Evolutionary conservation across 2,329 filamentous ascomycete species (phyloP).

Genomic region (Curvularia spicifera): DNA sequence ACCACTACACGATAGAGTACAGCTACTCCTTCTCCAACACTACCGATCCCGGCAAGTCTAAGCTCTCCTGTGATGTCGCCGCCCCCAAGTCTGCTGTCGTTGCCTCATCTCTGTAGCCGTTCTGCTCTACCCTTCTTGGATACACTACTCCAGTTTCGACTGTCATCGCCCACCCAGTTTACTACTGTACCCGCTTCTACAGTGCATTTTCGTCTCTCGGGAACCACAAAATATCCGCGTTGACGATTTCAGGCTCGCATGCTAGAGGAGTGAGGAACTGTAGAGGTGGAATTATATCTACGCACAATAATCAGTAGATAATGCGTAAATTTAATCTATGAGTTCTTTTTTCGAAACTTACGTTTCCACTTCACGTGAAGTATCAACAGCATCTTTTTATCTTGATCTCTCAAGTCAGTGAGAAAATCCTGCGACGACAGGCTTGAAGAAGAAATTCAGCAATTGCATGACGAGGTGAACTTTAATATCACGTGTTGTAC

Average conservation of each 20-base stretch:
- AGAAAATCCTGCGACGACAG: too few species aligned
- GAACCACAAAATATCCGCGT: background rate
- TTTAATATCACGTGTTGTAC: background rate
- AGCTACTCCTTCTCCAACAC: slow-evolving; percentile 1
- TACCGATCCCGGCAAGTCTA: background rate
- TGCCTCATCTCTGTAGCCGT: slow-evolving; percentile 3
- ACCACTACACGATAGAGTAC: slow-evolving; percentile 6
- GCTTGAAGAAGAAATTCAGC: too few species aligned
- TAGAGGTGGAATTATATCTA: background rate
- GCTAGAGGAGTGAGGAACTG: background rate
- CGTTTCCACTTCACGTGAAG: too few species aligned
- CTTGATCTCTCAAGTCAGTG: too few species aligned
- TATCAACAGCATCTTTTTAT: too few species aligned
- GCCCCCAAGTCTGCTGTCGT: background rate
- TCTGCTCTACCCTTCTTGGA: slow-evolving; percentile 3
- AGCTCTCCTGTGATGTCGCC: slow-evolving; percentile 1
- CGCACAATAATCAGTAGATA: background rate
- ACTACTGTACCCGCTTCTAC: background rate
- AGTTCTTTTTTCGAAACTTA: background rate
- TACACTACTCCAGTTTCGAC: background rate
- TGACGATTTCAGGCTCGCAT: background rate
- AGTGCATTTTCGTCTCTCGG: too few species aligned
- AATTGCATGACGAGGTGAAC: too few species aligned
- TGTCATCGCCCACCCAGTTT: background rate
- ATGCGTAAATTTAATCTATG: background rate